A percentile compares a stretch with the other conserved stretches of the same genome.
Evolutionary conservation across 225 moss, liverwort and hornwort genomes (phyloP).

Genomic region (Climacium dendroides): DNA sequence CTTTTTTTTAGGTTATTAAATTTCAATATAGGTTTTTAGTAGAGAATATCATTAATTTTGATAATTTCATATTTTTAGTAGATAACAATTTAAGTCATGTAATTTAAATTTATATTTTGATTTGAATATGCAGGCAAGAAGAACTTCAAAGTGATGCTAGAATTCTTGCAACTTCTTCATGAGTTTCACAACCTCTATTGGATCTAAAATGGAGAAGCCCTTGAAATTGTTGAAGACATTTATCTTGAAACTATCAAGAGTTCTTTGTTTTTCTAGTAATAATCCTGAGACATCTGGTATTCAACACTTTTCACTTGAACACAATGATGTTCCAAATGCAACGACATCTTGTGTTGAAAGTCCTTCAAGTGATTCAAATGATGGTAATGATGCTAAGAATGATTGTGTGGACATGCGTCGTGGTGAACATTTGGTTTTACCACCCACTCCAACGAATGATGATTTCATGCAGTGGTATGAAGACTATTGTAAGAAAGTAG

Average conservation of each 20-base stretch:
- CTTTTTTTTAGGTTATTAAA: neutral
- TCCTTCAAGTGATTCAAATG: neutral
- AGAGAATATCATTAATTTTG: neutral
- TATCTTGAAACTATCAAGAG: neutral
- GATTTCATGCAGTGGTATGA: neutral
- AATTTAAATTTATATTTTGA: neutral
- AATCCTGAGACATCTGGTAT: accelerated
- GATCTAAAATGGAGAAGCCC: accelerated
- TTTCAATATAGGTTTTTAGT: accelerated
- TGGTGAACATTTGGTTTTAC: neutral
- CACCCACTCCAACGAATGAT: neutral
- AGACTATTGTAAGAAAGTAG: neutral
- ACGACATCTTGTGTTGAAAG: accelerated
- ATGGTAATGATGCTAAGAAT: neutral
- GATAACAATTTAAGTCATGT: neutral
- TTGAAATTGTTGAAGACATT: neutral
- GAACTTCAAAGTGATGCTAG: no score
- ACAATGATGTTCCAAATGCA: neutral
- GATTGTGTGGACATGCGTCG: accelerated
- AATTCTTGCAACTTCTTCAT: neutral
- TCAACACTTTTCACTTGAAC: neutral
- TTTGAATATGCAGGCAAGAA: neutral
- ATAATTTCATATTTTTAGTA: neutral
- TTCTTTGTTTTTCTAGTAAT: accelerated
- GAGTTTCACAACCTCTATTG: neutral